A percentile compares a stretch with the other conserved stretches of the same genome.
These are phyloP conservation scores for Paramecium bursaria DNA, from an alignment of 73 alveolate species.

Conservation along the genomic window DNA sequence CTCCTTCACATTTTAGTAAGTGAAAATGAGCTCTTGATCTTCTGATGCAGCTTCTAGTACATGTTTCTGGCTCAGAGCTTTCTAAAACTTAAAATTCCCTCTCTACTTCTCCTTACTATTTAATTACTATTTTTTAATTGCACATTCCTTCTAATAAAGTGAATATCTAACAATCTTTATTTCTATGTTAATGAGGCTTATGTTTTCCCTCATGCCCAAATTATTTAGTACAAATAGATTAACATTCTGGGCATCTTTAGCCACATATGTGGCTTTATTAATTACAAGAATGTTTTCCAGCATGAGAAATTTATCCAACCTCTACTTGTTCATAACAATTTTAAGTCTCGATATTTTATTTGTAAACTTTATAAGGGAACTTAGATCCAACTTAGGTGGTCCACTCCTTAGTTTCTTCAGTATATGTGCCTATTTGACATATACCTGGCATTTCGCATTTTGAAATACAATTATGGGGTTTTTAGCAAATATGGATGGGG, in stretches of 20 bases:
- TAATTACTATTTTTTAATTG: not conserved
- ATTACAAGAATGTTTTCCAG: too few species aligned
- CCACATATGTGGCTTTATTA: too few species aligned
- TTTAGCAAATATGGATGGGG: too few species aligned
- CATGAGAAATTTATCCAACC: too few species aligned
- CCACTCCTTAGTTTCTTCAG: too few species aligned
- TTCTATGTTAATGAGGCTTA: constrained; percentile 32
- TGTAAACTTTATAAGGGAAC: too few species aligned
- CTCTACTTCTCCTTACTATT: not conserved
- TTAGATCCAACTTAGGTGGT: too few species aligned
- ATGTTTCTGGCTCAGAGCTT: constrained; percentile 38
- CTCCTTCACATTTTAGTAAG: not conserved
- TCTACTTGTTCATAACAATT: too few species aligned
- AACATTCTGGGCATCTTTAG: constrained; percentile 5
- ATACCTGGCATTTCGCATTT: too few species aligned
- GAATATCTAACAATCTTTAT: constrained; percentile 25
- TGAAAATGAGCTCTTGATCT: constrained; percentile 23
- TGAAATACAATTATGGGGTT: too few species aligned
- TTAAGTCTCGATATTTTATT: too few species aligned
- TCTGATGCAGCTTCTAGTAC: constrained; percentile 1
- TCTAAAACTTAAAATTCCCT: not conserved
- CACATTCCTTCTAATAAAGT: not conserved
- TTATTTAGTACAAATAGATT: not conserved
- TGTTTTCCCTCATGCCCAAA: constrained; percentile 28
- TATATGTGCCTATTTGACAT: too few species aligned